Conservation (phyloP, 73 alveolate species). For the Paramecium octaurelia region DNA sequence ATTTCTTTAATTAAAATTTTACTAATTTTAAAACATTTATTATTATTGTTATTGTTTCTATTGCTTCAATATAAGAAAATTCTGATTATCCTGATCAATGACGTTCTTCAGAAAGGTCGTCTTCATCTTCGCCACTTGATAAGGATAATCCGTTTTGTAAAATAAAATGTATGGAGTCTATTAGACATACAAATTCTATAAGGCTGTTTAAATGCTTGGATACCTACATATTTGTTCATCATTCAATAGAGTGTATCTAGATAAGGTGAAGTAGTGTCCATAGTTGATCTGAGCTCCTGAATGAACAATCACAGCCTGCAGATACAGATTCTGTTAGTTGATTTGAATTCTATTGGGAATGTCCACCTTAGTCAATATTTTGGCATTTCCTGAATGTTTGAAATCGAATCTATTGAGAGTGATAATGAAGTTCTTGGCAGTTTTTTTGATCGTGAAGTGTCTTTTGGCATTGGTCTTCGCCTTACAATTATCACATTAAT, state of each 20-base stretch:
- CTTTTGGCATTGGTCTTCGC: background rate
- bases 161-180: background rate
- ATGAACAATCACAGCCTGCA: background rate
- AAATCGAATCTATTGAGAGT: background rate
- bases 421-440: background rate
- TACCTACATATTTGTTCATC: background rate
- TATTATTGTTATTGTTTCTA: background rate
- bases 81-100: background rate
- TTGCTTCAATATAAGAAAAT: background rate
- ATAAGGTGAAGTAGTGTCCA: background rate
- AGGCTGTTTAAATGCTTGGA: background rate
- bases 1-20: background rate
- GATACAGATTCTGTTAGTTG: background rate
- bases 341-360: background rate
- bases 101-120: background rate
- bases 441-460: background rate
- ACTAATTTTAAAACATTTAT: background rate
- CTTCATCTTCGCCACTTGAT: background rate
- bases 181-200: background rate
- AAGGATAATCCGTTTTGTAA: background rate
- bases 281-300: background rate
- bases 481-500: conserved; percentile 6
- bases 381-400: background rate
- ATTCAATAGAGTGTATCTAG: background rate
- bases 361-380: background rate